These are phyloP conservation scores for Starmerella apis DNA, from an alignment of 805 yeast genomes.

Conservation along the genomic window DNA sequence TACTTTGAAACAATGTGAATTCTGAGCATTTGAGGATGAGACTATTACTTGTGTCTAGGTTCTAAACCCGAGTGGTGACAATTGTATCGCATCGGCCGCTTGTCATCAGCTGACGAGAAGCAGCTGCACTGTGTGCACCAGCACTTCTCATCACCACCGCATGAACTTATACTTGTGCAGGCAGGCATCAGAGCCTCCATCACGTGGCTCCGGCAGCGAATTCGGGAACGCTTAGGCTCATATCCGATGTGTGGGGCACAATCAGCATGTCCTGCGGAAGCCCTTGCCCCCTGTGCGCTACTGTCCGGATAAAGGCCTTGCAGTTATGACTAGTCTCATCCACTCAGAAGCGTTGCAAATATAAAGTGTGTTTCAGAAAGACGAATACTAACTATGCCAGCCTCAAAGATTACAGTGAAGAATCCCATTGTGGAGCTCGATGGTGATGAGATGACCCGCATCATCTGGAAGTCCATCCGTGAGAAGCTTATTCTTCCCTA, in stretches of 20 bases:
- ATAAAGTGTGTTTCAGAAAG: too few relatives aligned
- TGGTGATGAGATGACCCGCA: slow-evolving; percentile 96
- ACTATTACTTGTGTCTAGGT: too few relatives aligned
- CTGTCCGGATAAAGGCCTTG: neutral
- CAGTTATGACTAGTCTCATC: neutral
- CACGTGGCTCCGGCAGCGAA: slow-evolving; percentile 6
- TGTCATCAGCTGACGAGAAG: too few relatives aligned
- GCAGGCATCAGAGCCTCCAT: too few relatives aligned
- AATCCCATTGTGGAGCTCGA: slow-evolving; percentile 94
- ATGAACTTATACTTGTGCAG: too few relatives aligned
- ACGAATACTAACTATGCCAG: slow-evolving; percentile 23
- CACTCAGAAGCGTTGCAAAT: neutral
- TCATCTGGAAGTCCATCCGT: slow-evolving; percentile 86
- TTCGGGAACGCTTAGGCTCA: neutral
- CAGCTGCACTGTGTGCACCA: too few relatives aligned
- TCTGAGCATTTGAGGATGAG: neutral
- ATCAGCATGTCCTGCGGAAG: too few relatives aligned
- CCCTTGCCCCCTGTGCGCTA: neutral
- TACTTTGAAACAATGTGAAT: neutral
- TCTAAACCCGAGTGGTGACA: too few relatives aligned
- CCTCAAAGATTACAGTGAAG: slow-evolving; percentile 50
- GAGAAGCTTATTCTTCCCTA: slow-evolving; percentile 78
- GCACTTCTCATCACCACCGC: too few relatives aligned
- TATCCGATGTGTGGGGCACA: neutral
- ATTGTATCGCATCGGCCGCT: too few relatives aligned